phyloP scores from a whole-genome alignment of 1,284 basidiomycete species.

The Leccinum huronense region DNA sequence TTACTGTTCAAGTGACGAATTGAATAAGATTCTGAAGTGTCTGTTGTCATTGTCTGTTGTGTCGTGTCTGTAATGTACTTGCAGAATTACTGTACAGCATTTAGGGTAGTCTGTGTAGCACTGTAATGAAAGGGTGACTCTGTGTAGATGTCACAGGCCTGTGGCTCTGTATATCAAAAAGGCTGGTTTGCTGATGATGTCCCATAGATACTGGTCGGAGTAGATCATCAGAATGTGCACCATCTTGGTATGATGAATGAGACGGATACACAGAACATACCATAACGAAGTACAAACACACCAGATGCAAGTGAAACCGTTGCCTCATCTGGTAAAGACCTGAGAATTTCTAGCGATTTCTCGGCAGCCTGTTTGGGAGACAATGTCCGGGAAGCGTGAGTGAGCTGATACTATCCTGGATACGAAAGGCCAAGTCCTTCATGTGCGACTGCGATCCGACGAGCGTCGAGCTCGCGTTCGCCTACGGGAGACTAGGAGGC shows the following conservation, averaged over 20 bases:
- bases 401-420: not conserved
- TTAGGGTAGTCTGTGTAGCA: too few species aligned
- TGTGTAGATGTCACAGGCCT: too few species aligned
- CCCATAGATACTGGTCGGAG: conserved; percentile 92
- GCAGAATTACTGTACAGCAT: too few species aligned
- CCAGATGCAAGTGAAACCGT: conserved; percentile 62
- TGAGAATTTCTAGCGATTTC: conserved; percentile 78
- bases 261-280: not conserved
- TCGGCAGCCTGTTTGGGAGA: conserved; percentile 67
- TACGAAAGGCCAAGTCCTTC: not conserved
- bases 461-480: too few species aligned
- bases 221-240: conserved; percentile 76
- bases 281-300: conserved; percentile 35
- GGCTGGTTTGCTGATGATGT: conserved; percentile 40
- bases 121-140: too few species aligned
- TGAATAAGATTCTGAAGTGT: too few species aligned
- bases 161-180: too few species aligned
- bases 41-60: too few species aligned
- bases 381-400: conserved; percentile 5
- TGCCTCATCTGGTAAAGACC: conserved; percentile 69
- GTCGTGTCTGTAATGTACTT: too few species aligned
- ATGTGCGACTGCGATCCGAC: too few species aligned
- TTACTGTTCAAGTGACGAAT: too few species aligned
- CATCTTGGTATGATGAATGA: conserved; percentile 48
- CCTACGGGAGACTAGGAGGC: too few species aligned